Conservation (phyloP, 345 rosid species). For the Laguncularia racemosa region DNA sequence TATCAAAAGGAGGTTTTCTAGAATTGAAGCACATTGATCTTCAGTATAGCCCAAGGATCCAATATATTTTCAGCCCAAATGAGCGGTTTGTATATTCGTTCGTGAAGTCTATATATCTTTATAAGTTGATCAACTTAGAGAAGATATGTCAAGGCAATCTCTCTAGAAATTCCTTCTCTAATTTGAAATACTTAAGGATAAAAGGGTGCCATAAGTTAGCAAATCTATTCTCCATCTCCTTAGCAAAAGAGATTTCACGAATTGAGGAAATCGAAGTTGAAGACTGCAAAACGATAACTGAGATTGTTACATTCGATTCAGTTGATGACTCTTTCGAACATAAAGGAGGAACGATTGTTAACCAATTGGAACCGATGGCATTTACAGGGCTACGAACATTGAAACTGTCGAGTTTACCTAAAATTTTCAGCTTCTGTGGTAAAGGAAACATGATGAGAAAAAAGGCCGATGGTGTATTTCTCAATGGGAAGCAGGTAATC, state of each 20-base stretch:
- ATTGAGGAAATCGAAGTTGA: conserved; percentile 6
- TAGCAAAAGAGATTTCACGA: conserved; percentile 3
- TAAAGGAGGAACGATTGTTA: too few relatives aligned
- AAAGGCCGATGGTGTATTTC: too few relatives aligned
- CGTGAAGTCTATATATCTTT: neutral
- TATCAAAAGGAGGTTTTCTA: conserved; percentile 12
- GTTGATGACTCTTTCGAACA: too few relatives aligned
- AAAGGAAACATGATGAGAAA: too few relatives aligned
- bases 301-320: neutral
- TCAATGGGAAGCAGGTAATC: too few relatives aligned
- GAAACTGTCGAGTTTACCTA: too few relatives aligned
- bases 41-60: neutral
- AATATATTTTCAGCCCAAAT: neutral
- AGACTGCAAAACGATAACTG: neutral
- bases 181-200: conserved; percentile 4
- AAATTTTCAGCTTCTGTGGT: too few relatives aligned
- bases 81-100: neutral
- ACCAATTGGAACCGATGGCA: too few relatives aligned
- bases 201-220: conserved; percentile 5
- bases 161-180: conserved; percentile 1
- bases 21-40: conserved; percentile 9
- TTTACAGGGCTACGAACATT: too few relatives aligned
- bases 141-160: conserved; percentile 3
- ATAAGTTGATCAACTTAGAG: conserved; percentile 11
- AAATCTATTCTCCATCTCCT: conserved; percentile 11